Conservation (phyloP, 2,329 filamentous ascomycete species). For the Volutella citrinella region DNA sequence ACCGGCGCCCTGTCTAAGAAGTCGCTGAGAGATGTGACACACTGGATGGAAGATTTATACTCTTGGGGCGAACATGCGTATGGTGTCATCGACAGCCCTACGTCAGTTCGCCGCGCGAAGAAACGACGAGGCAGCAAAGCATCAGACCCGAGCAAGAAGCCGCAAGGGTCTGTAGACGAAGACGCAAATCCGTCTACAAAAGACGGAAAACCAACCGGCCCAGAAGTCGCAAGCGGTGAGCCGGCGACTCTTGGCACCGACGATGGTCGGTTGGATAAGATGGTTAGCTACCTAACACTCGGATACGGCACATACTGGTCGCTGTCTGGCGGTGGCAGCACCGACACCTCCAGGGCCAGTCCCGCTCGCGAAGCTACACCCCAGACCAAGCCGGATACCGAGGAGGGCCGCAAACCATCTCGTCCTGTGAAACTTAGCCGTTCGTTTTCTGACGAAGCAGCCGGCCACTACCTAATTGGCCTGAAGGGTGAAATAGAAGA, state of each 20-base stretch:
- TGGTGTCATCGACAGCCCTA: conserved; percentile 76
- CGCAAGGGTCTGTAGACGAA: background rate
- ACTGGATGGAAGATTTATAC: conserved; percentile 89
- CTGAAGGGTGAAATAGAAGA: conserved; percentile 63
- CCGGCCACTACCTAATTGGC: conserved; percentile 62
- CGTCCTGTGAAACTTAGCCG: conserved; percentile 12
- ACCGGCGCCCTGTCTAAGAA: conserved; percentile 68
- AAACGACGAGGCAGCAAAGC: conserved; percentile 27
- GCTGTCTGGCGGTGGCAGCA: conserved; percentile 32
- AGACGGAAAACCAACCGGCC: background rate
- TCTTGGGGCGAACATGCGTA: conserved; percentile 81
- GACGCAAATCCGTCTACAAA: background rate
- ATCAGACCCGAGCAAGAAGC: background rate
- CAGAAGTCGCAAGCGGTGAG: conserved; percentile 2
- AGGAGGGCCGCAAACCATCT: conserved; percentile 7
- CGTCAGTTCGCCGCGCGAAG: conserved; percentile 56
- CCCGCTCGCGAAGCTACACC: conserved; percentile 8
- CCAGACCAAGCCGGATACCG: conserved; percentile 11
- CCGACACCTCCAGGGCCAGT: conserved; percentile 14
- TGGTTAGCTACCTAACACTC: conserved; percentile 64
- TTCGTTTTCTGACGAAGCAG: conserved; percentile 26
- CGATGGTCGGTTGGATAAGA: conserved; percentile 47
- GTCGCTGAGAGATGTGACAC: conserved; percentile 69
- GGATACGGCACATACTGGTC: conserved; percentile 68
- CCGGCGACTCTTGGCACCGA: conserved; percentile 11